Evolutionary conservation across 305 asterid genomes (phyloP), one percentile per base, ranked within the genome.

Genomic region (Fraxinus baroniana): DNA sequence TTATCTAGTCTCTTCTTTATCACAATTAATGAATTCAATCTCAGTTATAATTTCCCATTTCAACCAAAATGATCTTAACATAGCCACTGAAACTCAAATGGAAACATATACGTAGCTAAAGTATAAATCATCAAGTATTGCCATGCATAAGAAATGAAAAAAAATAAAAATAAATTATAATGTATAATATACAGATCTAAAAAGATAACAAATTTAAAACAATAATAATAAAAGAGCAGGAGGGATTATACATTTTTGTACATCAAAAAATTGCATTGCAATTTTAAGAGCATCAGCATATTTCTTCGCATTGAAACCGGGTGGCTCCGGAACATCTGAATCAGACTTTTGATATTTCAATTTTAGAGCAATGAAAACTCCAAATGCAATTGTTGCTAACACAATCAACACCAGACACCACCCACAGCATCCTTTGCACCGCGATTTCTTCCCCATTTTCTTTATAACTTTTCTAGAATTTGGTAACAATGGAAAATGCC

Each of bases 221-320:
- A 70, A 79, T 4, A 9, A 78, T 17, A 13, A 20, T 22, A 10
- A 17, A n/a, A 32, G 35, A 78, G 7, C 52, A 44, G 32, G 80
- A 66, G 64, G 57, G 39, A 32, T 20, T 79, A 33, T 91, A 95
- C 98, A 90, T 93, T 95, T 33, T 76, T 94, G 98, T 0, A 94
- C 66, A 20, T 94, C 97, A 39, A 95, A 92, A 84, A 94, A 95
- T 88, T 93, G 93, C 94, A 92, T 86, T 55, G 98, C 94, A 70
- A 87, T 79, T 44, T 85, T 81, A 22, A 95, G 91, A 55, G 98
- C 99, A 32, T 91, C 89, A 0, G 85, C 89, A 46, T 94, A 95
- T 82, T 89, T 90, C 91, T 87, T 86, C 36, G 87, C 70, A 39
- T 87, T 74, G 30, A 86, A 79, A 24, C 89, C 89, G 3, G 94